Percentiles rank a stretch among this genome's conserved stretches.
These are phyloP conservation scores for Trichosanthes cucumerina DNA, from an alignment of 306 rosid genomes.

Conservation along the genomic window DNA sequence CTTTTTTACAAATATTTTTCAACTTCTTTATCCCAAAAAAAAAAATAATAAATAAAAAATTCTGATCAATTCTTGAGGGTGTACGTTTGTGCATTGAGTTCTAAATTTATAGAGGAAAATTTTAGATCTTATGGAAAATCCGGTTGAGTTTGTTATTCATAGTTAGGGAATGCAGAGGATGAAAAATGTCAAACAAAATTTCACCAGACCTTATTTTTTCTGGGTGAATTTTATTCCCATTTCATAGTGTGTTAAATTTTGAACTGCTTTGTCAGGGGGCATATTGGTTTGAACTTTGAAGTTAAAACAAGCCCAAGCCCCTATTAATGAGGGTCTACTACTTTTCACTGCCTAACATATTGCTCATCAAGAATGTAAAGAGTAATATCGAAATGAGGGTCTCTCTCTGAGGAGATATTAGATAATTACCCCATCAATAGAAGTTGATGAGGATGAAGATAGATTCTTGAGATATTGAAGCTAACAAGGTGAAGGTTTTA, in stretches of 20 bases:
- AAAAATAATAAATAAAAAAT: no score
- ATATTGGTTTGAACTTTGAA: slow-evolving; percentile 95
- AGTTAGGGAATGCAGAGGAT: slow-evolving; percentile 16
- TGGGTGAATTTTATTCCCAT: slow-evolving; percentile 19
- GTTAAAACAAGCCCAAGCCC: slow-evolving; percentile 98
- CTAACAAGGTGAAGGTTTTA: slow-evolving; percentile 40
- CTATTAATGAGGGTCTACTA: slow-evolving; percentile 71
- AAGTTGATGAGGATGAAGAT: slow-evolving; percentile 69
- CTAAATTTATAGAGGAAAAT: not conserved
- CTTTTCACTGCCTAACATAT: slow-evolving; percentile 66
- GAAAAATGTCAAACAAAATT: slow-evolving; percentile 13
- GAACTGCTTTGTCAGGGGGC: slow-evolving; percentile 99
- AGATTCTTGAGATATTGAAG: slow-evolving; percentile 58
- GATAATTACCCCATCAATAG: slow-evolving; percentile 49
- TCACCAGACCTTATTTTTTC: slow-evolving; percentile 7
- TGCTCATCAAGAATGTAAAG: slow-evolving; percentile 58
- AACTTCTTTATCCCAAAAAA: not conserved
- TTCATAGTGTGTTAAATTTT: slow-evolving; percentile 48
- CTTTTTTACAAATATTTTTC: not conserved
- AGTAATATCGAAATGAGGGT: slow-evolving; percentile 55
- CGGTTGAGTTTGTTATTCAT: not conserved
- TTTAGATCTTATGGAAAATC: not conserved
- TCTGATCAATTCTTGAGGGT: not conserved
- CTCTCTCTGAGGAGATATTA: slow-evolving; percentile 43
- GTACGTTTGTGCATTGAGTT: not conserved